phyloP scores from a whole-genome alignment of 2,329 filamentous ascomycete species.

The Cordyceps javanica region DNA sequence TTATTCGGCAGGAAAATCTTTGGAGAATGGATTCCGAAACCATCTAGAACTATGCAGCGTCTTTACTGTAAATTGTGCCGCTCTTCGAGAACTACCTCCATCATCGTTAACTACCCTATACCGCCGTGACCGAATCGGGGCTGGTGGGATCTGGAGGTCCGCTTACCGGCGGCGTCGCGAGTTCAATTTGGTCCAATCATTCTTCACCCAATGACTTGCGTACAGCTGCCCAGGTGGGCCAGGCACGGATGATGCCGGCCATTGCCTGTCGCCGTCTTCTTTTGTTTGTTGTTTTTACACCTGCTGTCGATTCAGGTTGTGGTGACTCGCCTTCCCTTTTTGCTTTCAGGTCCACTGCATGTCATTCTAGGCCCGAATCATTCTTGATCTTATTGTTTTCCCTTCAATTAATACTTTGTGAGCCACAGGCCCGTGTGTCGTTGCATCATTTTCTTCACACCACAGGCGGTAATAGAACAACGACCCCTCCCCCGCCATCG shows the following conservation, averaged over 20 bases:
- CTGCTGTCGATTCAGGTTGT: neutral
- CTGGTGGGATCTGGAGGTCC: no score
- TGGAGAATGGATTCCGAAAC: no score
- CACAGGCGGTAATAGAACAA: neutral
- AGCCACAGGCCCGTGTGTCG: no score
- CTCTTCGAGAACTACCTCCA: no score
- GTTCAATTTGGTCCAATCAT: neutral
- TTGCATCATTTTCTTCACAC: neutral
- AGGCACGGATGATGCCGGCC: neutral
- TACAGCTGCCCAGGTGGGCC: neutral
- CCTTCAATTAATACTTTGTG: no score
- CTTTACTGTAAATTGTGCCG: no score
- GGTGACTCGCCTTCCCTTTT: neutral
- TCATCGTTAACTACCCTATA: no score
- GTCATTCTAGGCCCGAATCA: no score
- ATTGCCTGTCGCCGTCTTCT: neutral
- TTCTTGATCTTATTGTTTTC: neutral
- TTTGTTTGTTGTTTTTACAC: conserved; percentile 5
- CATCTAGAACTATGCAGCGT: no score
- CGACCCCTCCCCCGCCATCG: conserved; percentile 12
- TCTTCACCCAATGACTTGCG: neutral
- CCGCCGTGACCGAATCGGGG: no score
- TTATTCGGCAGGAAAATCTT: no score
- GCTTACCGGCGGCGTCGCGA: neutral
- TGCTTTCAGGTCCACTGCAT: no score